Base-by-base conservation (phyloP, 2,329 filamentous ascomycete genomes). In the Volutella citrinella region DNA sequence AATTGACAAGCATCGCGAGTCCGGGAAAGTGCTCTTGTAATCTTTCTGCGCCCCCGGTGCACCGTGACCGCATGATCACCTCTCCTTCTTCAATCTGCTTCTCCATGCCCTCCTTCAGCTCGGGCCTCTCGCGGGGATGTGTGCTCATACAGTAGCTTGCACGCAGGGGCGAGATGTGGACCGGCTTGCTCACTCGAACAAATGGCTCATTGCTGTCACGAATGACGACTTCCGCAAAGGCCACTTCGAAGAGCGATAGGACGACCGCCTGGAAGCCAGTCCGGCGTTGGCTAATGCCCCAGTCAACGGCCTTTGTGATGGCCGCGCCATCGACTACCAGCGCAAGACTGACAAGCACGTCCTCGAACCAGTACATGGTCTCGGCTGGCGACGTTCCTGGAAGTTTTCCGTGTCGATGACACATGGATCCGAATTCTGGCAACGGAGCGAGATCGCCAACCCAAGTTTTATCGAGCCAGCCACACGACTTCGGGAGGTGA, bases 1-100 rank as follows among this genome's bases (percentile, higher is more conserved):
- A 47, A 18, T 45, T 46, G 27, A 49, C 36, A n/a, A 52, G 43
- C 10, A 45, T 39, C 11, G 38, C 38, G 14, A 49, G 32, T 9
- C 45, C 45, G 10, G 43, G 34, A 19, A 45, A 50, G 1, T 36
- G 22, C 4, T 6, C 13, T 19, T 31, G 32, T 11, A 52, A 35
- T 16, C 21, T 27, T 14, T 14, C 22, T 10, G 14, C 15, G 4
- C 23, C 37, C 12, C 30, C 30, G n/a, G 27, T 33, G 31, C 26
- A 30, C 19, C 33, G 30, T 12, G 22, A 22, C 16, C 14, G 19
- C 28, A 41, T 27, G 6, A 40, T 26, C 2, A 11, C 4, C 34
- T 40, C 34, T 4, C 36, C 36, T 6, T 11, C 19, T 5, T 18
- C 19, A 23, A 11, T 3, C 30, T 27, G 12, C 9, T 6, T 9